Percentiles rank a stretch among this genome's conserved stretches.
phyloP scores from a whole-genome alignment of 139 green algal species.

The Chloropicon primus region DNA sequence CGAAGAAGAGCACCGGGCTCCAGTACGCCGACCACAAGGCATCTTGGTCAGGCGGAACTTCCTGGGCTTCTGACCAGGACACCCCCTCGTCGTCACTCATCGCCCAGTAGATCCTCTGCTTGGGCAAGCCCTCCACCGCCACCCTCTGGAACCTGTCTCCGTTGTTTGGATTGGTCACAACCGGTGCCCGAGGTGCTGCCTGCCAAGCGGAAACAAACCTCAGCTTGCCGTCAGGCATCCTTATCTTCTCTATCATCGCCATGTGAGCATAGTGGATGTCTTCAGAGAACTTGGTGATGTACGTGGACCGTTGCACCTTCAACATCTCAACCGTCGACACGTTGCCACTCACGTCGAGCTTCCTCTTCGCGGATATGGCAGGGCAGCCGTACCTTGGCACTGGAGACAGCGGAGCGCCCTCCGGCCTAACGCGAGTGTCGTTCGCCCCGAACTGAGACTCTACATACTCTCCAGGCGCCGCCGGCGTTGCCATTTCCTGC shows the following conservation, averaged over 20 bases:
- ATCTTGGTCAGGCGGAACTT: neutral
- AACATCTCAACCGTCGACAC: neutral
- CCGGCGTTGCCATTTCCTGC: no score
- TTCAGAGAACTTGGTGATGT: constrained; percentile 7
- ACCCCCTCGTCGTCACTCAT: neutral
- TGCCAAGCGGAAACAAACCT: constrained; percentile 1
- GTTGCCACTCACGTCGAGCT: neutral
- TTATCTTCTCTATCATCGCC: constrained; percentile 3
- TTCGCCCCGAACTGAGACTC: neutral
- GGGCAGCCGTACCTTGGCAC: neutral
- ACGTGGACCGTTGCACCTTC: neutral
- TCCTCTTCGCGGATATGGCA: neutral
- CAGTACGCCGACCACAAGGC: constrained; percentile 2
- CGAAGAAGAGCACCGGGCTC: constrained; percentile 8
- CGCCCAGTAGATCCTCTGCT: constrained; percentile 8
- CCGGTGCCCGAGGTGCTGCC: neutral
- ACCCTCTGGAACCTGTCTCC: neutral
- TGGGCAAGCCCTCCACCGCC: constrained; percentile 3
- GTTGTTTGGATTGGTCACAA: neutral
- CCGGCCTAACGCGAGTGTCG: neutral
- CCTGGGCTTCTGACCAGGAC: neutral
- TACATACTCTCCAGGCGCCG: no score
- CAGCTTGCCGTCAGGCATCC: neutral
- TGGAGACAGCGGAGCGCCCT: neutral
- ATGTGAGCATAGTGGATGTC: constrained; percentile 6